A percentile compares a stretch with the other conserved stretches of the same genome.
phyloP scores from a whole-genome alignment of 176 grass and related monocot species.

The Triticum monococcum region DNA sequence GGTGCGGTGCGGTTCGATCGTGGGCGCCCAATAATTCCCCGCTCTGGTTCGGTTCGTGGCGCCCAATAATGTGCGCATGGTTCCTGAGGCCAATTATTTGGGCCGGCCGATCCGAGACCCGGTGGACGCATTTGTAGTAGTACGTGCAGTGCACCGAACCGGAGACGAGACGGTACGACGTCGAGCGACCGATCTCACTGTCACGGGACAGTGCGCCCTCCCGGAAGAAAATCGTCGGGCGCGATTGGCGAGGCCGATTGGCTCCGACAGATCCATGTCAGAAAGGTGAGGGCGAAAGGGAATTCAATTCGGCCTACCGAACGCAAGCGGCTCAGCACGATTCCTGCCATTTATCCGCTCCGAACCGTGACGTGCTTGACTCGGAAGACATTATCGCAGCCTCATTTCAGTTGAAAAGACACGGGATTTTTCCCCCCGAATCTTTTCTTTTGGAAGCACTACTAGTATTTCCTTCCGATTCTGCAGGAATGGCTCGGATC shows the following conservation, averaged over 20 bases:
- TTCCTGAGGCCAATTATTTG: constrained; percentile 18
- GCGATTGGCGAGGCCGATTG: background rate
- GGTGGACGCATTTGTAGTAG: too few species aligned
- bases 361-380: background rate
- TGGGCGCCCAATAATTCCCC: constrained; percentile 40
- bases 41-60: background rate
- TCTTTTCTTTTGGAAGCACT: background rate
- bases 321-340: background rate
- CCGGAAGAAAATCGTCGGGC: background rate
- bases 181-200: background rate
- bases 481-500: background rate
- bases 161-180: too few species aligned
- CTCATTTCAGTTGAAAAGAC: background rate
- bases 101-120: background rate
- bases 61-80: constrained; percentile 36
- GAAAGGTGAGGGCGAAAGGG: background rate
- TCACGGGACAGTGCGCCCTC: background rate
- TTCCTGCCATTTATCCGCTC: background rate
- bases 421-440: background rate
- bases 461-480: background rate
- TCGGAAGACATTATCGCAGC: background rate
- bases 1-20: constrained; percentile 18
- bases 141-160: background rate
- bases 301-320: background rate
- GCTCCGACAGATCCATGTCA: background rate